These are phyloP conservation scores for Lasiosphaeria hispida DNA, from an alignment of 495 filamentous ascomycete species.

Conservation along the genomic window DNA sequence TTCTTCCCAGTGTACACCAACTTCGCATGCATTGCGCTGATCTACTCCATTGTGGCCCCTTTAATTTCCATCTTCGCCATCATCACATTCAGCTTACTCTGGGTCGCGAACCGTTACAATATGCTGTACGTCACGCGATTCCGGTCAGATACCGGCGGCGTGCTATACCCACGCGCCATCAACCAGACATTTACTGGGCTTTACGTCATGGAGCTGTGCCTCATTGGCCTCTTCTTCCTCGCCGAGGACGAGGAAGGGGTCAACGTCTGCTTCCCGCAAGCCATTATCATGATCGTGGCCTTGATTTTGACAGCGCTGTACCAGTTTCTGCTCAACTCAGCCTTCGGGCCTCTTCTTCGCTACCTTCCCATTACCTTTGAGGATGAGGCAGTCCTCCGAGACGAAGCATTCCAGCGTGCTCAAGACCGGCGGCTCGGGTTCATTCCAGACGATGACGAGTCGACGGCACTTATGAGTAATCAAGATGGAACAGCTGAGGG, in stretches of 20 bases:
- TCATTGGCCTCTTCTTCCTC: slow-evolving; percentile 90
- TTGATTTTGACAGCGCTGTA: slow-evolving; percentile 70
- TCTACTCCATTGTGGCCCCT: slow-evolving; percentile 88
- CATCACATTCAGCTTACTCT: slow-evolving; percentile 90
- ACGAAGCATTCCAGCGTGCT: slow-evolving; percentile 80
- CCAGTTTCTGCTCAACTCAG: slow-evolving; percentile 77
- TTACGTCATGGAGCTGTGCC: slow-evolving; percentile 90
- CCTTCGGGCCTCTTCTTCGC: slow-evolving; percentile 80
- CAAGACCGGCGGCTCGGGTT: slow-evolving; percentile 62
- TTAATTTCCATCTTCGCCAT: slow-evolving; percentile 92
- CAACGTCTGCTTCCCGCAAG: slow-evolving; percentile 73
- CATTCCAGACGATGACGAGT: slow-evolving; percentile 48
- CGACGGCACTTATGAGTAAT: slow-evolving; percentile 15
- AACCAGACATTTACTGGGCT: slow-evolving; percentile 95
- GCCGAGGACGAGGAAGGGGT: slow-evolving; percentile 59
- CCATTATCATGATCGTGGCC: slow-evolving; percentile 82
- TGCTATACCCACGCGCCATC: slow-evolving; percentile 89
- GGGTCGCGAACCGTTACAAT: slow-evolving; percentile 94
- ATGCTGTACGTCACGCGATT: slow-evolving; percentile 95
- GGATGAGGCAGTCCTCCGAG: slow-evolving; percentile 85
- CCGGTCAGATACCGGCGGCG: slow-evolving; percentile 84
- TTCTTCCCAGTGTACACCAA: slow-evolving; percentile 97
- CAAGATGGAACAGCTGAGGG: slow-evolving; percentile 19
- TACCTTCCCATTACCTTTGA: slow-evolving; percentile 95
- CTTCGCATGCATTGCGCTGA: slow-evolving; percentile 87